Evolutionary conservation across 2,329 filamentous ascomycete species (phyloP).

Genomic region (Trichoderma guizhouense): DNA sequence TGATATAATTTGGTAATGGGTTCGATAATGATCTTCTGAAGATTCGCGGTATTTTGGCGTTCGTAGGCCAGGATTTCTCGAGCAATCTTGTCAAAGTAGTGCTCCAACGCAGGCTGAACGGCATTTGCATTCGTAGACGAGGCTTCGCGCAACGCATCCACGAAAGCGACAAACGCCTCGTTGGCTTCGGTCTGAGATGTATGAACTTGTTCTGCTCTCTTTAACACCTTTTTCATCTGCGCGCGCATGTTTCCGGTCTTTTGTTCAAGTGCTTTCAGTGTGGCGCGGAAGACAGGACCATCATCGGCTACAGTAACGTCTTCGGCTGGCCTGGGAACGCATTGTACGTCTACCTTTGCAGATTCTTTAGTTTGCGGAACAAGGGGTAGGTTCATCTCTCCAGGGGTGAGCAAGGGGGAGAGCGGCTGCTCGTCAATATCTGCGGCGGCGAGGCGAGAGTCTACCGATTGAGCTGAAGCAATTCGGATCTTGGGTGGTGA

Average conservation of each 20-base stretch:
- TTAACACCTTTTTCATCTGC: constrained; percentile 94
- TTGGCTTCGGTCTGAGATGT: constrained; percentile 79
- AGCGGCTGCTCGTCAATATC: constrained; percentile 51
- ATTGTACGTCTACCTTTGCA: constrained; percentile 84
- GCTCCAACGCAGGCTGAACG: constrained; percentile 93
- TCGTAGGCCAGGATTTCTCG: constrained; percentile 87
- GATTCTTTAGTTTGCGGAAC: constrained; percentile 40
- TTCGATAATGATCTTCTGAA: constrained; percentile 93
- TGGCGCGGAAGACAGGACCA: constrained; percentile 91
- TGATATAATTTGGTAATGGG: constrained; percentile 89
- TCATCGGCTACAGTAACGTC: constrained; percentile 85
- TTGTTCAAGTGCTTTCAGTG: constrained; percentile 92
- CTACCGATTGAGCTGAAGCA: constrained; percentile 81
- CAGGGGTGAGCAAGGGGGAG: constrained; percentile 46
- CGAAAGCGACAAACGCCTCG: constrained; percentile 76
- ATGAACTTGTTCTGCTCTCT: constrained; percentile 86
- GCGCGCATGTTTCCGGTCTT: constrained; percentile 92
- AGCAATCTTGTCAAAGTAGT: constrained; percentile 97
- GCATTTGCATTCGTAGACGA: constrained; percentile 90
- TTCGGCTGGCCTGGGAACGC: constrained; percentile 72
- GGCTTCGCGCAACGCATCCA: constrained; percentile 82
- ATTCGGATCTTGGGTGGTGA: constrained; percentile 75
- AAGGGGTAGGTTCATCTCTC: constrained; percentile 35
- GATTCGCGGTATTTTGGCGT: constrained; percentile 73
- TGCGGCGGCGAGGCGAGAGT: constrained; percentile 70